Evolutionary conservation across 495 filamentous ascomycete species (phyloP).

Genomic region (Aspergillus conjunctus): DNA sequence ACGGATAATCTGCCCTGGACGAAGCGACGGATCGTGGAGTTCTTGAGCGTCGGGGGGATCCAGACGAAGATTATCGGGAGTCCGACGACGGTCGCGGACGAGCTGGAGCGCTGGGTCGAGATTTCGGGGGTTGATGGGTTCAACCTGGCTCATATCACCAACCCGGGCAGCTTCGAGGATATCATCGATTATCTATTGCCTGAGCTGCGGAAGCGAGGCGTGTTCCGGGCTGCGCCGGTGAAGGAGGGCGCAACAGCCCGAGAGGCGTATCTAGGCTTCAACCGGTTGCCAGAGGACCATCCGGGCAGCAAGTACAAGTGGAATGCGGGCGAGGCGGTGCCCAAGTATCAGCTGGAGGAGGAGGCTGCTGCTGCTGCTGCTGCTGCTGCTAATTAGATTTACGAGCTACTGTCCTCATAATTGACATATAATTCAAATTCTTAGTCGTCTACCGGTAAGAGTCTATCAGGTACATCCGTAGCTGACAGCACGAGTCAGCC

Average conservation of each 20-base stretch:
- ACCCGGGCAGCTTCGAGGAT: constrained; percentile 65
- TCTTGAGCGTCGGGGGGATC: constrained; percentile 60
- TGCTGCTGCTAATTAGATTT: too few relatives aligned
- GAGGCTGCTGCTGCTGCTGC: background rate
- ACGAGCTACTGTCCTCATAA: background rate
- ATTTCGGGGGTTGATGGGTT: constrained; percentile 67
- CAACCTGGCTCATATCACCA: constrained; percentile 60
- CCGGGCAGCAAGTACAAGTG: constrained; percentile 18
- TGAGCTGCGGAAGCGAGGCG: constrained; percentile 47
- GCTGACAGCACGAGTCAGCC: background rate
- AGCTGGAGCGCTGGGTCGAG: constrained; percentile 61
- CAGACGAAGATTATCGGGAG: constrained; percentile 60
- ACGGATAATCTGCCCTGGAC: constrained; percentile 59
- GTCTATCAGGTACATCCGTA: background rate
- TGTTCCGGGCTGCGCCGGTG: constrained; percentile 49
- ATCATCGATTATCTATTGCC: constrained; percentile 53
- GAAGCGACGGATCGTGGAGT: constrained; percentile 61
- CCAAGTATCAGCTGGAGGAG: constrained; percentile 8
- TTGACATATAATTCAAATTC: background rate
- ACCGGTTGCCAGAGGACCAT: constrained; percentile 13
- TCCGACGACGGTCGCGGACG: constrained; percentile 59
- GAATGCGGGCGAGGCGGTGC: constrained; percentile 13
- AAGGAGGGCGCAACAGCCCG: constrained; percentile 42
- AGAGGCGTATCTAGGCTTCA: constrained; percentile 41
- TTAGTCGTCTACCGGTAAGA: background rate